Percentiles rank a stretch among this genome's conserved stretches.
Conservation (phyloP, 768 basidiomycete genomes). For the Mycena alexandri region DNA sequence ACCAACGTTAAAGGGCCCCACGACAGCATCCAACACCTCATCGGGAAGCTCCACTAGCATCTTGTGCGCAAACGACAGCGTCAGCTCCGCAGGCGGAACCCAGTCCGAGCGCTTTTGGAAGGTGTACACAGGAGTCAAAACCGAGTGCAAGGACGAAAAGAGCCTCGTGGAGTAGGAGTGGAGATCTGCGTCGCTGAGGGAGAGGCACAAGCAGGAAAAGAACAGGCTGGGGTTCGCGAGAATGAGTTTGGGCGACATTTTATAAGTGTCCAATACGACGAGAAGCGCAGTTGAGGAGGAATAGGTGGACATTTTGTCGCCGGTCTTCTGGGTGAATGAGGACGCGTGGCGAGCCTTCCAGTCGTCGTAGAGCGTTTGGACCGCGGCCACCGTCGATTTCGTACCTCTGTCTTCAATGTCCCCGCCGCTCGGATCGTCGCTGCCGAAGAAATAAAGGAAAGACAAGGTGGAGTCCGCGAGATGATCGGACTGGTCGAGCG, state of each 20-base stretch:
- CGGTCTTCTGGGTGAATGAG: slow-evolving; percentile 21
- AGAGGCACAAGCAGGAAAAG: slow-evolving; percentile 34
- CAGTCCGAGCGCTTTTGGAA: slow-evolving; percentile 23
- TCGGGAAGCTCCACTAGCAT: slow-evolving; percentile 34
- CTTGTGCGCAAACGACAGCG: slow-evolving; percentile 37
- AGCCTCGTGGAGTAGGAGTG: slow-evolving; percentile 22
- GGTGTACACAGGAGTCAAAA: slow-evolving; percentile 17
- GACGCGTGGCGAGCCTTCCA: slow-evolving; percentile 31
- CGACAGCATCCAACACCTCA: slow-evolving; percentile 32
- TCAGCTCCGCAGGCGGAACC: slow-evolving; percentile 35
- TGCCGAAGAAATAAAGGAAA: slow-evolving; percentile 35
- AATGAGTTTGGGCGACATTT: slow-evolving; percentile 30
- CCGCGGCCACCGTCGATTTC: slow-evolving; percentile 33
- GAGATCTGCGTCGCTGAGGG: slow-evolving; percentile 32
- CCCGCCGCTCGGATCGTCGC: slow-evolving; percentile 34
- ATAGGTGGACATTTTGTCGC: slow-evolving; percentile 18
- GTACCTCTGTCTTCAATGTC: slow-evolving; percentile 37
- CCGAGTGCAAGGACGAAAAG: slow-evolving; percentile 20
- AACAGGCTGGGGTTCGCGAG: slow-evolving; percentile 35
- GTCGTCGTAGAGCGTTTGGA: slow-evolving; percentile 31
- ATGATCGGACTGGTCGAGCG: slow-evolving; percentile 15
- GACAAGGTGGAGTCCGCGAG: slow-evolving; percentile 14
- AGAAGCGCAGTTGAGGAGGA: slow-evolving; percentile 29
- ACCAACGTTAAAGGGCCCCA: slow-evolving; percentile 33
- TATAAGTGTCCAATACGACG: slow-evolving; percentile 27